Base-by-base conservation (phyloP, 2,329 filamentous ascomycete genomes). In the Aspergillus thermomutatus region DNA sequence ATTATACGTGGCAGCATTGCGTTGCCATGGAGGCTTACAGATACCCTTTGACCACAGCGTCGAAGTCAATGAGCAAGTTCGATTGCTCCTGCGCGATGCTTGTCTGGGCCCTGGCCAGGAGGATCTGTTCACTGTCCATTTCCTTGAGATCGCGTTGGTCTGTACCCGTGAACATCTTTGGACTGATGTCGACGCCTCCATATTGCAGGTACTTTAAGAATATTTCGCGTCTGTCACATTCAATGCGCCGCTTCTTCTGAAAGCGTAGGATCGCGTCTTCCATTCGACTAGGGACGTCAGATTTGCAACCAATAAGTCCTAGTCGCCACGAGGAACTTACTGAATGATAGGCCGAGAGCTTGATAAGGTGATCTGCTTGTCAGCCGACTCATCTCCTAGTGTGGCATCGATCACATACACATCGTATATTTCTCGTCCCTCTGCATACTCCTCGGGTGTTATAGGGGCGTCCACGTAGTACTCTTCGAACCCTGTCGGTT, bases 261-360 rank as follows among this genome's bases (percentile, higher is more conserved):
- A 88, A 99, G 14, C 91, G 88, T 63, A 92, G 87, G 54, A 97
- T 89, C 49, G 91, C 94, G 26, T 87, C 83, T 68, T 97, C 88
- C 43, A 97, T 91, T 49, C 94, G 91, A 55, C 88, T 89, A 57
- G 5, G 57, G 43, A 50, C 56, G 59, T 69, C 49, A 70, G 55
- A 17, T 51, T 9, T 25, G 26, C 7, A 48, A 3, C 10, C 1
- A 14, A 25, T 10, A 10, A 2, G 9, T 11, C 23, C 28, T 19
- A 6, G 10, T 9, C 17, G 6, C 2, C 2, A n/a, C 3, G 4
- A 10, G 11, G 9, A 49, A 61, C 77, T 74, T 78, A 88, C 87
- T 85, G 80, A 37, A 79, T 69, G 61, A 89, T 87, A 1, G 82
- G 72, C 8, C 81, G 72, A 3, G 76, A 68, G 8, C 53, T 50